Percentiles rank a stretch among this genome's conserved stretches.
Evolutionary conservation across 768 basidiomycete genomes (phyloP).

Genomic region (Chalciporus piperatus): DNA sequence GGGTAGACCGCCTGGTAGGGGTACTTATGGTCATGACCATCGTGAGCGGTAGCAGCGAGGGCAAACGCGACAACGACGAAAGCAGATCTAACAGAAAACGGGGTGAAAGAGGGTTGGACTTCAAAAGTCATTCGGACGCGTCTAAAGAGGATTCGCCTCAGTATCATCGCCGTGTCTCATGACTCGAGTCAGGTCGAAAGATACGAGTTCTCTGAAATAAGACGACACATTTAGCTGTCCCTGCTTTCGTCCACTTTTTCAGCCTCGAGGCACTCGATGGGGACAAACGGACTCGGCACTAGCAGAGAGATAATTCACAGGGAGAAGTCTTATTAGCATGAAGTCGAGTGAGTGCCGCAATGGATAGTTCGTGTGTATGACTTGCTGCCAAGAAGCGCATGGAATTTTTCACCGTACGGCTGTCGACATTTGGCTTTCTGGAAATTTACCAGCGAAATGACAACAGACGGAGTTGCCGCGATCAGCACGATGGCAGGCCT

Average conservation of each 20-base stretch:
- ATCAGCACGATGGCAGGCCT: slow-evolving; percentile 32
- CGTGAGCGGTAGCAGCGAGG: slow-evolving; percentile 33
- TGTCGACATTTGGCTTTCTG: not conserved
- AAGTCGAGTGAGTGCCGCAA: not conserved
- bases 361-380: too few species aligned
- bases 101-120: not conserved
- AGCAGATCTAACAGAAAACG: slow-evolving; percentile 4
- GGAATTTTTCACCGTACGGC: too few species aligned
- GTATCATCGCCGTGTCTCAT: slow-evolving; percentile 13
- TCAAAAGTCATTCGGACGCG: not conserved
- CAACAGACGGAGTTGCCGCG: slow-evolving; percentile 1
- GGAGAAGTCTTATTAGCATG: slow-evolving; percentile 5
- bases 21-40: slow-evolving; percentile 48
- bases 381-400: too few species aligned
- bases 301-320: slow-evolving; percentile 8
- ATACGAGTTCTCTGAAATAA: slow-evolving; percentile 16
- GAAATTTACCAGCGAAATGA: slow-evolving; percentile 1
- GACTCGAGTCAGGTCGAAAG: slow-evolving; percentile 11
- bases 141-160: slow-evolving; percentile 22
- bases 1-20: slow-evolving; percentile 59
- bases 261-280: slow-evolving; percentile 45
- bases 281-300: not conserved
- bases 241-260: slow-evolving; percentile 18
- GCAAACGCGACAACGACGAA: slow-evolving; percentile 27
- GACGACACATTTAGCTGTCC: slow-evolving; percentile 1